Evolutionary conservation across 768 basidiomycete species (phyloP).

Genomic region (Ephemerocybe angulata): DNA sequence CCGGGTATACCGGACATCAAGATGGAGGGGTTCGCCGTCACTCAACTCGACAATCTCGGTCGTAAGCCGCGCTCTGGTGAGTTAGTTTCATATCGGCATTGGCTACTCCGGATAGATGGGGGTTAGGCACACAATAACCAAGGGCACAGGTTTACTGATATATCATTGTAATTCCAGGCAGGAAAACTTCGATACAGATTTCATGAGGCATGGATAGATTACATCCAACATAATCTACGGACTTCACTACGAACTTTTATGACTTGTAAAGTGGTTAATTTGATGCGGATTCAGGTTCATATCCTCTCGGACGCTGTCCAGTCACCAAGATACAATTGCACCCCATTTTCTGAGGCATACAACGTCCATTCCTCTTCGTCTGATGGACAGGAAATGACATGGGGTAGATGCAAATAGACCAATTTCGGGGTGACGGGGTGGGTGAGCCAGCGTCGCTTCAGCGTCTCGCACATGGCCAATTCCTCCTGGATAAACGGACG

Average conservation of each 20-base stretch:
- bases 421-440: not conserved
- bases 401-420: not conserved
- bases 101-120: no score
- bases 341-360: not conserved
- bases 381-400: not conserved
- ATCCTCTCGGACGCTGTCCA: not conserved
- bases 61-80: conserved; percentile 48
- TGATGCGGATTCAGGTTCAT: not conserved
- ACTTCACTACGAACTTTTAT: not conserved
- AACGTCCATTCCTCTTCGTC: not conserved
- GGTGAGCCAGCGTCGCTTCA: conserved; percentile 19
- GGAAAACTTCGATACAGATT: no score
- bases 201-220: no score
- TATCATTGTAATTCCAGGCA: no score
- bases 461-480: conserved; percentile 23
- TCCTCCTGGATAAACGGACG: conserved; percentile 28
- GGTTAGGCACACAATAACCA: no score
- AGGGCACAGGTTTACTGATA: no score
- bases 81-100: conserved; percentile 24
- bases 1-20: conserved; percentile 24
- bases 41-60: conserved; percentile 17
- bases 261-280: not conserved
- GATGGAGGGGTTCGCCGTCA: conserved; percentile 23
- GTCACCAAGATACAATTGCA: not conserved
- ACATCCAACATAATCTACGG: not conserved